phyloP scores from a whole-genome alignment of 192 early-diverging fungal genomes.

The Rhizophagus prolifer region DNA sequence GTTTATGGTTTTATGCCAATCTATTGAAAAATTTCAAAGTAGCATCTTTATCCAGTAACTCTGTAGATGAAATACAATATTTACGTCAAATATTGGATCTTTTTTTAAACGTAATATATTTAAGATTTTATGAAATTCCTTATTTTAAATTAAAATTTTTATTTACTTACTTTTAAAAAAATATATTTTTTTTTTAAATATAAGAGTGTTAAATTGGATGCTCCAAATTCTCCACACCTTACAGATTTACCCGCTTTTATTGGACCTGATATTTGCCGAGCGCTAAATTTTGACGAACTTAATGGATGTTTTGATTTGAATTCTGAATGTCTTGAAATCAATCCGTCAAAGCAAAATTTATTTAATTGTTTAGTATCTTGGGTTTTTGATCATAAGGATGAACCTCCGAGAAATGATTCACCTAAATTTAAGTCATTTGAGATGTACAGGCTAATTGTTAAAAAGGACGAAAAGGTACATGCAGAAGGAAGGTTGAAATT shows the following conservation, averaged over 20 bases:
- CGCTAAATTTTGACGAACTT: slow-evolving; percentile 16
- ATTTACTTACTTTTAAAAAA: neutral
- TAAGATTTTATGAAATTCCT: neutral
- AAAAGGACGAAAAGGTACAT: neutral
- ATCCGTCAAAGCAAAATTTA: neutral
- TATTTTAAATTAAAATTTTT: neutral
- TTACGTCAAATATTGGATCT: neutral
- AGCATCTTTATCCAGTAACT: neutral
- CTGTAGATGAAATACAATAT: neutral
- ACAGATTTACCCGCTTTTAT: neutral
- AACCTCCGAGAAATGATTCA: neutral
- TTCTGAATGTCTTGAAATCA: neutral
- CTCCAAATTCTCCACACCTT: slow-evolving; percentile 3
- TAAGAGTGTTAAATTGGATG: neutral
- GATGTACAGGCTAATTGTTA: neutral
- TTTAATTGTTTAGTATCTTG: slow-evolving; percentile 9
- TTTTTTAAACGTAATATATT: neutral
- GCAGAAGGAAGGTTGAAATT: neutral
- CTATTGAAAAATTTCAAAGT: neutral
- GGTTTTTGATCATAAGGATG: neutral
- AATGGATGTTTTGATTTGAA: neutral
- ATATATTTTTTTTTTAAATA: neutral
- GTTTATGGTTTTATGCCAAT: neutral
- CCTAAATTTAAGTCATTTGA: slow-evolving; percentile 13
- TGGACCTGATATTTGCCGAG: neutral